Percentiles rank a stretch among this genome's conserved stretches.
phyloP scores from a whole-genome alignment of 2,329 filamentous ascomycete genomes.

The Pseudogymnoascus sp. region DNA sequence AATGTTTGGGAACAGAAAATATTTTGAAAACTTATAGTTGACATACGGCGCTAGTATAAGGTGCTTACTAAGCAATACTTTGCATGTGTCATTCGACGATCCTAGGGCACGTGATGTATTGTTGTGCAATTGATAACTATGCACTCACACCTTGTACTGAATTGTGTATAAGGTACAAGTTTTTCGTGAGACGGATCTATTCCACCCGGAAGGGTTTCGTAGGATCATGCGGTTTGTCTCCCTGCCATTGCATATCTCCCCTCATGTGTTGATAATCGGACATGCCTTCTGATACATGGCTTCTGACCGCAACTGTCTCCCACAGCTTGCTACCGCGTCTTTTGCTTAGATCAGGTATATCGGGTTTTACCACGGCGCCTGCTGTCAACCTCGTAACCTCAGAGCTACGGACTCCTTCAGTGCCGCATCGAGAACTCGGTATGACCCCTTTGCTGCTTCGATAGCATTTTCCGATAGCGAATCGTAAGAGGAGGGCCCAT shows the following conservation, averaged over 20 bases:
- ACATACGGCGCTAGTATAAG: conserved; percentile 1
- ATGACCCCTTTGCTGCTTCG: conserved; percentile 51
- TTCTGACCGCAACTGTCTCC: background rate
- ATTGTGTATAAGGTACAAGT: background rate
- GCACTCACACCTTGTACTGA: background rate
- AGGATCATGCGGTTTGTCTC: background rate
- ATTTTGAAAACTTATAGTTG: conserved; percentile 5
- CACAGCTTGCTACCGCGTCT: background rate
- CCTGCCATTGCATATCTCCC: background rate
- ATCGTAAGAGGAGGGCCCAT: conserved; percentile 38
- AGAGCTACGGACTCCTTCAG: conserved; percentile 48
- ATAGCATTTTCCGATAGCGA: conserved; percentile 56
- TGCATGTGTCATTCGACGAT: background rate
- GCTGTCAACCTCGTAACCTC: conserved; percentile 16
- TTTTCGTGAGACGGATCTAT: background rate
- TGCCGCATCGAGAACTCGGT: conserved; percentile 54
- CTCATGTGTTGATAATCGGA: background rate
- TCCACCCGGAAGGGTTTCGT: background rate
- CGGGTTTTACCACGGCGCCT: background rate
- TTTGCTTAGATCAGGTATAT: background rate
- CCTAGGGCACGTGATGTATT: background rate
- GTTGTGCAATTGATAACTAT: background rate
- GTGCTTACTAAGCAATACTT: background rate
- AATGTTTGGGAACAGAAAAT: background rate
- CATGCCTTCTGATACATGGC: conserved; percentile 6